These are phyloP conservation scores for Aspergillus hortae DNA, from an alignment of 2,329 filamentous ascomycete genomes.

Conservation along the genomic window DNA sequence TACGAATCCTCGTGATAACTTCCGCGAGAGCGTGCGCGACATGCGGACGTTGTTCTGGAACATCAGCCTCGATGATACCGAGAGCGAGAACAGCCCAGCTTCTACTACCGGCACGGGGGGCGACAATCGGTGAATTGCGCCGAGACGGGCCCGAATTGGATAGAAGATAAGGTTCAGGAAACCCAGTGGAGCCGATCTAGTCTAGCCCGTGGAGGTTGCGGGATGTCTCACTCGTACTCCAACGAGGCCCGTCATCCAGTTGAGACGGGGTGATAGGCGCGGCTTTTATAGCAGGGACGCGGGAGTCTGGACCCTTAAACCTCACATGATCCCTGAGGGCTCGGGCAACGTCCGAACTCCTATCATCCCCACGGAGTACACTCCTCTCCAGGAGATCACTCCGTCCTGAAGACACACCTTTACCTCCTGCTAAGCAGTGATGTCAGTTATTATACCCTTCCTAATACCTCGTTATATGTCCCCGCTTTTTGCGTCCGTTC, in stretches of 20 bases:
- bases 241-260: no score
- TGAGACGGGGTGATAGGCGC: neutral
- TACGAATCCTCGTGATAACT: constrained; percentile 49
- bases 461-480: neutral
- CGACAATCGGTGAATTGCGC: constrained; percentile 3
- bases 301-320: neutral
- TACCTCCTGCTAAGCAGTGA: no score
- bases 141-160: neutral
- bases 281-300: neutral
- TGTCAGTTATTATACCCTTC: no score
- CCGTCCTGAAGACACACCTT: no score
- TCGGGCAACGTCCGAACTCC: neutral
- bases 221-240: neutral
- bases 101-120: constrained; percentile 12
- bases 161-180: neutral
- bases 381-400: no score
- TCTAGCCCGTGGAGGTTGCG: neutral
- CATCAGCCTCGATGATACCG: constrained; percentile 51
- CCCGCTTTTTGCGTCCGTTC: neutral
- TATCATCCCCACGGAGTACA: no score
- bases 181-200: neutral
- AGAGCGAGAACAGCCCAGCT: constrained; percentile 27
- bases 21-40: constrained; percentile 65
- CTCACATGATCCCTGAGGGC: neutral
- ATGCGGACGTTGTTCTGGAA: constrained; percentile 70